phyloP scores from a whole-genome alignment of 352 stramenopile species.

The Pythium oligandrum region DNA sequence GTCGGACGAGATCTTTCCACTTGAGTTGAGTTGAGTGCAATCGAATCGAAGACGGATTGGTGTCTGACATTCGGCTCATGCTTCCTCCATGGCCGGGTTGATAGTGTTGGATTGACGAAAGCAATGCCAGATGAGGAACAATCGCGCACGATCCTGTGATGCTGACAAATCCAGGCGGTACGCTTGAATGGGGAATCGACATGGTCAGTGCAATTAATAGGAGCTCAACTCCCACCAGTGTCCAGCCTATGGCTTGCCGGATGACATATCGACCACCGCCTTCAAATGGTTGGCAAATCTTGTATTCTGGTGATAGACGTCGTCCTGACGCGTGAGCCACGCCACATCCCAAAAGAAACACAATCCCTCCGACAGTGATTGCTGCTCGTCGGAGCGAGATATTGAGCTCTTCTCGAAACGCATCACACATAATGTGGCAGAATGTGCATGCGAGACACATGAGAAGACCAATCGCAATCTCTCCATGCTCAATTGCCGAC shows the following conservation, averaged over 20 bases:
- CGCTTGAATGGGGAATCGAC: constrained; percentile 17
- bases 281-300: constrained; percentile 45
- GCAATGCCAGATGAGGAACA: constrained; percentile 29
- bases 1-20: constrained; percentile 20
- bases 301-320: constrained; percentile 23
- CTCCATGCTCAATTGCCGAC: constrained; percentile 16
- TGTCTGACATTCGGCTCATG: neutral
- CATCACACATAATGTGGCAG: constrained; percentile 4
- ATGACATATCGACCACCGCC: constrained; percentile 39
- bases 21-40: constrained; percentile 5
- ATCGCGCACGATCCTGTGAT: constrained; percentile 28
- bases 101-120: constrained; percentile 38
- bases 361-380: constrained; percentile 17
- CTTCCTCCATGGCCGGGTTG: constrained; percentile 1
- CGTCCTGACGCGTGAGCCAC: constrained; percentile 28
- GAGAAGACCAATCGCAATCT: constrained; percentile 36
- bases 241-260: constrained; percentile 50
- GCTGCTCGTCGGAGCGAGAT: constrained; percentile 5
- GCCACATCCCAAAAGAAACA: constrained; percentile 27
- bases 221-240: constrained; percentile 38
- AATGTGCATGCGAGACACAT: constrained; percentile 32
- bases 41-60: neutral
- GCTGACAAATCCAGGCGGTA: constrained; percentile 26
- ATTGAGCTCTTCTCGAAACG: constrained; percentile 2
- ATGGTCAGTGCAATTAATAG: constrained; percentile 46